Percentiles rank a stretch among this genome's conserved stretches.
Conservation (phyloP, 164 flowering plant species). For the Liquidambar formosana region DNA sequence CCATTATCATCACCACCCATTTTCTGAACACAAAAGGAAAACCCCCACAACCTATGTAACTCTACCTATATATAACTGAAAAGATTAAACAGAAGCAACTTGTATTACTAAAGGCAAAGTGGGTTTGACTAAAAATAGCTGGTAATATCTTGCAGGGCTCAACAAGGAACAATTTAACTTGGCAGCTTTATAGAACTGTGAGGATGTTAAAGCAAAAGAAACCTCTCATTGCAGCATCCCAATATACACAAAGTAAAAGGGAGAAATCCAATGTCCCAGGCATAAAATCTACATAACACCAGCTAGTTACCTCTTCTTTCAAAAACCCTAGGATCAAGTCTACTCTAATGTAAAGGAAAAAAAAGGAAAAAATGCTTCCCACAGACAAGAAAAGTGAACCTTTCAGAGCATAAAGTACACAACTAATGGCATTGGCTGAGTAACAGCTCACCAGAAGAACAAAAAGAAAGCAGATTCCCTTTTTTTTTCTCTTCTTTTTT, state of each 20-base stretch:
- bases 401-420: slow-evolving; percentile 89
- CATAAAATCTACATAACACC: slow-evolving; percentile 62
- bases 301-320: slow-evolving; percentile 34
- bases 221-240: slow-evolving; percentile 53
- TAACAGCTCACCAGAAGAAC: slow-evolving; percentile 62
- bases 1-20: slow-evolving; percentile 50
- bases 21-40: slow-evolving; percentile 13
- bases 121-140: slow-evolving; percentile 57
- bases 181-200: slow-evolving; percentile 77
- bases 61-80: slow-evolving; percentile 3
- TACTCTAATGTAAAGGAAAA: slow-evolving; percentile 26
- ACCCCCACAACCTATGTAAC: slow-evolving; percentile 8
- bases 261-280: slow-evolving; percentile 54
- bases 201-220: slow-evolving; percentile 66
- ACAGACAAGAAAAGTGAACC: slow-evolving; percentile 76
- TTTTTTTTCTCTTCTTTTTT: no score
- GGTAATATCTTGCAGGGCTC: slow-evolving; percentile 73
- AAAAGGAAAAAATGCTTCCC: slow-evolving; percentile 32
- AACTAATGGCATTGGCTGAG: slow-evolving; percentile 52
- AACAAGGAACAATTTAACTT: slow-evolving; percentile 75
- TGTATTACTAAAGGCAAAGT: slow-evolving; percentile 39
- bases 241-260: slow-evolving; percentile 42
- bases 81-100: slow-evolving; percentile 21
- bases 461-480: slow-evolving; percentile 87
- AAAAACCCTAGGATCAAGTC: slow-evolving; percentile 51